These are phyloP conservation scores for Penicillium lividum DNA, from an alignment of 495 filamentous ascomycete genomes.

Conservation along the genomic window DNA sequence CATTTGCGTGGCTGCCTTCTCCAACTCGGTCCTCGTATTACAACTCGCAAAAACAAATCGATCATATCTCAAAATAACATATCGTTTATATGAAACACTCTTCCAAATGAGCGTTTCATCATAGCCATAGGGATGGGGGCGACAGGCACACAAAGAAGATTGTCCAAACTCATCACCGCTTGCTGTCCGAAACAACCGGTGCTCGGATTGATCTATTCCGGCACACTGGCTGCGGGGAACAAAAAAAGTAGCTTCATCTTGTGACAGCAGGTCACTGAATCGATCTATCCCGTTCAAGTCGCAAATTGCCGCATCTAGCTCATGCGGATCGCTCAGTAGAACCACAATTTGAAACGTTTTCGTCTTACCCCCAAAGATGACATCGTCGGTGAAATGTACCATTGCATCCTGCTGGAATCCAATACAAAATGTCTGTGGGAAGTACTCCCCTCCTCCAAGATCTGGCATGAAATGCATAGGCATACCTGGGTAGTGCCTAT, in stretches of 20 bases:
- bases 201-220: neutral
- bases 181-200: slow-evolving; percentile 19
- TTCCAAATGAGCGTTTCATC: slow-evolving; percentile 19
- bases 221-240: slow-evolving; percentile 1
- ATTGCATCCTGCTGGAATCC: neutral
- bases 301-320: neutral
- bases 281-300: slow-evolving; percentile 1
- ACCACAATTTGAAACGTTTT: slow-evolving; percentile 12
- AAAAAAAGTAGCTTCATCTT: slow-evolving; percentile 11
- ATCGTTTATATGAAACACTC: slow-evolving; percentile 12
- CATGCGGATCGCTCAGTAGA: slow-evolving; percentile 1
- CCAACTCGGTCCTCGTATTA: slow-evolving; percentile 12
- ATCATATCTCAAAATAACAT: slow-evolving; percentile 27
- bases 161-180: slow-evolving; percentile 24
- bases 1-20: slow-evolving; percentile 2
- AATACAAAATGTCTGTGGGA: slow-evolving; percentile 18
- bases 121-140: slow-evolving; percentile 25
- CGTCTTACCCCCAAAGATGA: slow-evolving; percentile 11
- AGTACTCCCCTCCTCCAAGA: slow-evolving; percentile 8
- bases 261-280: neutral
- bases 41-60: slow-evolving; percentile 32
- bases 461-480: slow-evolving; percentile 35
- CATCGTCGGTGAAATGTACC: slow-evolving; percentile 19
- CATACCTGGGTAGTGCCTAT: slow-evolving; percentile 28
- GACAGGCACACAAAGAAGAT: slow-evolving; percentile 23